phyloP scores from a whole-genome alignment of 345 rosid genomes.

The Pistacia atlantica region DNA sequence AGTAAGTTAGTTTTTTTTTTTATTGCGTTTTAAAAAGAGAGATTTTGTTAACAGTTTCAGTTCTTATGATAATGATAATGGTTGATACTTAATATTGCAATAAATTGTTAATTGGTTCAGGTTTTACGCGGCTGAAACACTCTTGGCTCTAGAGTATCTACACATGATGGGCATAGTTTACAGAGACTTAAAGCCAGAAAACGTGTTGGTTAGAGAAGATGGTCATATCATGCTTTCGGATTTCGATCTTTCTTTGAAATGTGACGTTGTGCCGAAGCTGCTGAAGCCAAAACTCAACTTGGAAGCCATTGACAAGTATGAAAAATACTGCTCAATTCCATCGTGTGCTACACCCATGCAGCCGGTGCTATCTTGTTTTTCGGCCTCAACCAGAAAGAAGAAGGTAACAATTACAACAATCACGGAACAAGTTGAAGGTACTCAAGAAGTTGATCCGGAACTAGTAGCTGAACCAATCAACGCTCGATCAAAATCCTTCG shows the following conservation, averaged over 20 bases:
- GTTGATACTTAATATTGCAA: too few relatives aligned
- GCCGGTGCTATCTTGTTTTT: slow-evolving; percentile 77
- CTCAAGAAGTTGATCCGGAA: slow-evolving; percentile 39
- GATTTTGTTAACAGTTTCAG: neutral
- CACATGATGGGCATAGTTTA: slow-evolving; percentile 87
- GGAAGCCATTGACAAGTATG: slow-evolving; percentile 19
- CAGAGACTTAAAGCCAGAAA: slow-evolving; percentile 75
- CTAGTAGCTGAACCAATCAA: slow-evolving; percentile 78
- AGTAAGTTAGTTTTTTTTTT: slow-evolving; percentile 37
- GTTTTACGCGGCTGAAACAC: slow-evolving; percentile 75
- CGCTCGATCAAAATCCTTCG: slow-evolving; percentile 81
- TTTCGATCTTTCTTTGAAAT: slow-evolving; percentile 84
- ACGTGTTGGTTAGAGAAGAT: slow-evolving; percentile 67
- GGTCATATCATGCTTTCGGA: slow-evolving; percentile 83
- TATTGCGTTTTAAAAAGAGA: too few relatives aligned
- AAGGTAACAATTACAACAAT: slow-evolving; percentile 47
- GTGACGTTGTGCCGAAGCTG: slow-evolving; percentile 81
- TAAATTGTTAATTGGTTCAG: slow-evolving; percentile 23
- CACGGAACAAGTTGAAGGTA: slow-evolving; percentile 40
- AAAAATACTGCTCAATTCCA: slow-evolving; percentile 48
- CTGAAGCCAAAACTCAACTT: slow-evolving; percentile 33
- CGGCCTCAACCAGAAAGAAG: slow-evolving; percentile 39
- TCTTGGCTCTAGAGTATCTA: slow-evolving; percentile 66
- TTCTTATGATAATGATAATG: too few relatives aligned
- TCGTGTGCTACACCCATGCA: slow-evolving; percentile 62